Evolutionary conservation across 306 rosid genomes (phyloP), one percentile per base, ranked within the genome.

Genomic region (Coriaria nepalensis): DNA sequence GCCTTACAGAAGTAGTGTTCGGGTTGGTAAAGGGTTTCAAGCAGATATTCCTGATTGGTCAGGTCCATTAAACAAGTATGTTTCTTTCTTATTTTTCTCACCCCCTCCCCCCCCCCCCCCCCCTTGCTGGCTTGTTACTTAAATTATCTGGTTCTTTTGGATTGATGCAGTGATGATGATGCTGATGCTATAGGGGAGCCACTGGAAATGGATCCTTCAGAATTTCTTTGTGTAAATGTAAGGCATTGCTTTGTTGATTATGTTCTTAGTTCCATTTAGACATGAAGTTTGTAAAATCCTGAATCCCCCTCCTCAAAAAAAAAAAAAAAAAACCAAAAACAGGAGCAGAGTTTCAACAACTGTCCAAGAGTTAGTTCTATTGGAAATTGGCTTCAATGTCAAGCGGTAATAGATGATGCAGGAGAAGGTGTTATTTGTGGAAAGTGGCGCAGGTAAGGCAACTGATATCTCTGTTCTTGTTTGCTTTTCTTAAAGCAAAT

Each of bases 1-100:
- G 66, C 77, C 72, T 10, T 66, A 74, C 60, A 66, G 58, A 56
- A 66, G 76, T 57, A 32, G 65, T 55, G 95, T 88, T 45, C 72
- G 97, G 45, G 71, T 81, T 64, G 97, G 97, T 54, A 81, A 90
- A 73, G 95, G 90, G 55, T 90, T 84, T 81, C 97, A 90, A 75
- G 97, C 79, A 20, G 82, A 81, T 57, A 80, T 90, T 52, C 80
- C 58, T 45, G 84, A 73, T 34, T 84, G 97, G 95, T 74, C 77
- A 43, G 92, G 85, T 65, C 79, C 85, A 9, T 65, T 50, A 49
- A 50, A 49, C 53, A 66, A 69, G 97, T 90, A 77, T 50, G 72
- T 72, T 64, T 36, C 54, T 59, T 59, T 48, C 12, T 45, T 49
- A 53, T 42, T 61, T 53, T 29, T 63, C 35, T 40, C 3, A 1